Conservation (phyloP, 2,329 filamentous ascomycete species). For the Pseudopyricularia cyperi region DNA sequence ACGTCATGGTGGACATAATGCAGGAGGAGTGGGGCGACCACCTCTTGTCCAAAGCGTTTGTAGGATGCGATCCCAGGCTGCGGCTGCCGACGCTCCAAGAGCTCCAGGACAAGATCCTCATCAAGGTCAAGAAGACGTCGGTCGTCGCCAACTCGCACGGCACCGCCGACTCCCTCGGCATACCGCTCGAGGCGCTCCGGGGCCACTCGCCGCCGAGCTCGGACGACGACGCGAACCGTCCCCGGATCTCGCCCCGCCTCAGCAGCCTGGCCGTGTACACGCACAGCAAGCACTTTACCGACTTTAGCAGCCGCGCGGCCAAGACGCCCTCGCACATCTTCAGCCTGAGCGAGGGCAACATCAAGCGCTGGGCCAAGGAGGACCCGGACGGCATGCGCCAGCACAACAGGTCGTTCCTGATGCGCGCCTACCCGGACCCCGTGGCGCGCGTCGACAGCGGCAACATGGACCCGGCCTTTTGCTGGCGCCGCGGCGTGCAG, state of each 20-base stretch:
- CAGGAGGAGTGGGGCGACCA: constrained; percentile 69
- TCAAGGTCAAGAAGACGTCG: constrained; percentile 60
- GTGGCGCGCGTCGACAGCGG: constrained; percentile 63
- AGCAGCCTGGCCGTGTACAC: constrained; percentile 75
- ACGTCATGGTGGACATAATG: constrained; percentile 91
- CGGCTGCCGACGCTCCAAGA: constrained; percentile 58
- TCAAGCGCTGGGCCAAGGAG: constrained; percentile 43
- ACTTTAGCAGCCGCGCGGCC: constrained; percentile 51
- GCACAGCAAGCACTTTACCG: constrained; percentile 67
- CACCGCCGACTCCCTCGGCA: constrained; percentile 13
- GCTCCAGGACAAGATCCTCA: constrained; percentile 65
- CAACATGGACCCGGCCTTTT: constrained; percentile 87
- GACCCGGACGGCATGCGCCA: constrained; percentile 64
- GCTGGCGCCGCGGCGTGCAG: constrained; percentile 89
- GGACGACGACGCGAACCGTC: constrained; percentile 24
- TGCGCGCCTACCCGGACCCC: constrained; percentile 81
- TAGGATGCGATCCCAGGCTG: constrained; percentile 36
- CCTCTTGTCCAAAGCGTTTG: constrained; percentile 48
- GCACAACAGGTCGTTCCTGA: constrained; percentile 79
- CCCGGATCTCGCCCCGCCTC: constrained; percentile 54
- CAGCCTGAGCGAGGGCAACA: constrained; percentile 75
- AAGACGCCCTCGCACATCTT: constrained; percentile 60
- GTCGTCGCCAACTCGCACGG: constrained; percentile 13
- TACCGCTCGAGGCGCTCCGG: constrained; percentile 16
- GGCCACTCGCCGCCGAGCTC: constrained; percentile 16